Conservation (phyloP, 208 protist species). For the Trypanosoma caninum region DNA sequence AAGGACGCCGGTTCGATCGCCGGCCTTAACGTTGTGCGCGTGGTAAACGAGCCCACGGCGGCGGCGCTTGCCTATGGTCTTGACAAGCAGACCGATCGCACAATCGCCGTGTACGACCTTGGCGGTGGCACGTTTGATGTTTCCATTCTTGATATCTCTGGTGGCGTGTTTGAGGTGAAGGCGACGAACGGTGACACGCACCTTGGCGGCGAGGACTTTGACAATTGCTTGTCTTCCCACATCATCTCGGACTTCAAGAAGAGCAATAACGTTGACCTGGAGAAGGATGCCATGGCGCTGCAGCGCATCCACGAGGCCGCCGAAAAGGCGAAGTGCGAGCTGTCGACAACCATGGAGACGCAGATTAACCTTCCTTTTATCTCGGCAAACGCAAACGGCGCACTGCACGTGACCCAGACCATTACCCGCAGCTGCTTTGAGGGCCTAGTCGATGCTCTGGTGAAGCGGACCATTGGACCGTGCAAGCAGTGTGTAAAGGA, state of each 20-base stretch:
- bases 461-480: slow-evolving; percentile 80
- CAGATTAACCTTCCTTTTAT: slow-evolving; percentile 96
- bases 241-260: slow-evolving; percentile 96
- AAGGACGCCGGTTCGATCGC: slow-evolving; percentile 98
- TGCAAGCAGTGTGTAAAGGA: slow-evolving; percentile 89
- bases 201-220: slow-evolving; percentile 98
- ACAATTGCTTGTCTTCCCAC: slow-evolving; percentile 97
- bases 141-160: slow-evolving; percentile 98
- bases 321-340: slow-evolving; percentile 97
- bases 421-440: slow-evolving; percentile 99
- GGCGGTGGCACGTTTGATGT: slow-evolving; percentile 84
- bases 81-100: slow-evolving; percentile 91
- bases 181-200: slow-evolving; percentile 99
- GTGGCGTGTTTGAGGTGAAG: slow-evolving; percentile 99
- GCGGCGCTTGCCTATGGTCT: slow-evolving; percentile 99
- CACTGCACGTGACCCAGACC: slow-evolving; percentile 97
- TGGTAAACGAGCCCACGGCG: slow-evolving; percentile 99
- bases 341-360: slow-evolving; percentile 91
- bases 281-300: slow-evolving; percentile 63
- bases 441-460: slow-evolving; percentile 92
- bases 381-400: slow-evolving; percentile 90
- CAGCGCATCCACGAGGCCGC: slow-evolving; percentile 84
- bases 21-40: slow-evolving; percentile 97
- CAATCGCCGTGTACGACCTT: slow-evolving; percentile 14
- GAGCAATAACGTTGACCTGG: slow-evolving; percentile 70